Evolutionary conservation across 192 early-diverging fungal species (phyloP).

Genomic region (Rhizoclosmatium globosum): DNA sequence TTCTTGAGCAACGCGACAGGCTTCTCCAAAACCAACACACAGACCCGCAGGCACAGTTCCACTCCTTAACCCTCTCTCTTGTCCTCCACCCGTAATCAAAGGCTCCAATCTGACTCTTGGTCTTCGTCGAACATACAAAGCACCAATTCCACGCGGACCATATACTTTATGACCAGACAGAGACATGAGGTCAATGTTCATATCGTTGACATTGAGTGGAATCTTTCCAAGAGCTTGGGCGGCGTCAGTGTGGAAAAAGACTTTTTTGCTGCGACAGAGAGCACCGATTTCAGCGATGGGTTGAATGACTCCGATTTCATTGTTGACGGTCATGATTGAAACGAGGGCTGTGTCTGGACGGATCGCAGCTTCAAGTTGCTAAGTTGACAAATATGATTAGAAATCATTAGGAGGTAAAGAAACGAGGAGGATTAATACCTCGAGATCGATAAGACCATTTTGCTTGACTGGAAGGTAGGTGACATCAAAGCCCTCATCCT

Average conservation of each 20-base stretch:
- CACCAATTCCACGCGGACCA: slow-evolving; percentile 97
- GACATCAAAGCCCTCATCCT: slow-evolving; percentile 92
- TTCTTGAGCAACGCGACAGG: slow-evolving; percentile 76
- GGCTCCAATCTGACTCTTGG: slow-evolving; percentile 94
- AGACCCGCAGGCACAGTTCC: slow-evolving; percentile 94
- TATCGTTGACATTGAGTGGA: slow-evolving; percentile 87
- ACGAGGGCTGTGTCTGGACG: slow-evolving; percentile 90
- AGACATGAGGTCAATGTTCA: slow-evolving; percentile 95
- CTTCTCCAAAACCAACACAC: slow-evolving; percentile 89
- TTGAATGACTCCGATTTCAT: slow-evolving; percentile 98
- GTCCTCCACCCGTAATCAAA: slow-evolving; percentile 91
- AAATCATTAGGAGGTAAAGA: background rate
- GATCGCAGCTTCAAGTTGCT: slow-evolving; percentile 80
- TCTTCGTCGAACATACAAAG: slow-evolving; percentile 89
- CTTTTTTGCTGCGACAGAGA: slow-evolving; percentile 84
- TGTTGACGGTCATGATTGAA: slow-evolving; percentile 97
- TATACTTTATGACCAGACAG: slow-evolving; percentile 98
- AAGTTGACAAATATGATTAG: slow-evolving; percentile 11
- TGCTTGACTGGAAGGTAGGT: slow-evolving; percentile 90
- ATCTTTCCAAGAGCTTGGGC: slow-evolving; percentile 98
- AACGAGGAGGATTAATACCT: slow-evolving; percentile 43
- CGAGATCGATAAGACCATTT: slow-evolving; percentile 86
- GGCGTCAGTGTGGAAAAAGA: slow-evolving; percentile 97
- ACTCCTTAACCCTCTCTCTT: slow-evolving; percentile 92
- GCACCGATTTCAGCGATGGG: slow-evolving; percentile 86